Conservation (phyloP, 2,329 filamentous ascomycete species). For the Penicillium sp. region DNA sequence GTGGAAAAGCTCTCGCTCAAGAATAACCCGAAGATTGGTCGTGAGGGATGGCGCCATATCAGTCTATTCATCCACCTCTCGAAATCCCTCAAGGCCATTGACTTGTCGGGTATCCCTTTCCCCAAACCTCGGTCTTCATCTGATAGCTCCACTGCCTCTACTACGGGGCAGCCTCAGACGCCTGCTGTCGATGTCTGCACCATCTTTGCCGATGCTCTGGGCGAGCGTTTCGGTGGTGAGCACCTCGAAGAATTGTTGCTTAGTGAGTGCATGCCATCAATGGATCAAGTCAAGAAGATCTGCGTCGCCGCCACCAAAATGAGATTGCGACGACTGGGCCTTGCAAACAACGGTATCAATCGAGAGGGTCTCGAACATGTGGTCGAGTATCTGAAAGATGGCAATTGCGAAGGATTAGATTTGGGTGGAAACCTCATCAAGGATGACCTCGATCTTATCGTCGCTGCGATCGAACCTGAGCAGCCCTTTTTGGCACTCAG, state of each 20-base stretch:
- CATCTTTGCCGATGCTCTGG: conserved; percentile 73
- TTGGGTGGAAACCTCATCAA: conserved; percentile 79
- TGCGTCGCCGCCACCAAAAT: conserved; percentile 81
- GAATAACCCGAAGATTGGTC: conserved; percentile 81
- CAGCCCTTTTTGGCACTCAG: conserved; percentile 77
- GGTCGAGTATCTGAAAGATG: conserved; percentile 71
- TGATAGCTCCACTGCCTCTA: conserved; percentile 24
- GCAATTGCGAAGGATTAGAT: conserved; percentile 84
- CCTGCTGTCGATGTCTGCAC: conserved; percentile 57
- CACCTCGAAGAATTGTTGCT: conserved; percentile 81
- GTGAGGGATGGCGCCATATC: conserved; percentile 88
- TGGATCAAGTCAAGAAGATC: conserved; percentile 71
- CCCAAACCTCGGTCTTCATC: conserved; percentile 50
- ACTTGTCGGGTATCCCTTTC: conserved; percentile 82
- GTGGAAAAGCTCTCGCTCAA: conserved; percentile 86
- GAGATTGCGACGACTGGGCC: conserved; percentile 74
- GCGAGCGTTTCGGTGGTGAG: conserved; percentile 72
- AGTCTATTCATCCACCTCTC: conserved; percentile 89
- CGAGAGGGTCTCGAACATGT: conserved; percentile 74
- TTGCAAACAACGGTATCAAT: conserved; percentile 80
- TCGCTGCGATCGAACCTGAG: conserved; percentile 42
- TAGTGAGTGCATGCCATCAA: conserved; percentile 73
- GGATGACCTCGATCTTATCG: conserved; percentile 52
- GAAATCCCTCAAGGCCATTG: conserved; percentile 79
- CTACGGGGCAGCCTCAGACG: conserved; percentile 11